Evolutionary conservation across 768 basidiomycete genomes (phyloP).

Genomic region (Tricholoma saponaceum): DNA sequence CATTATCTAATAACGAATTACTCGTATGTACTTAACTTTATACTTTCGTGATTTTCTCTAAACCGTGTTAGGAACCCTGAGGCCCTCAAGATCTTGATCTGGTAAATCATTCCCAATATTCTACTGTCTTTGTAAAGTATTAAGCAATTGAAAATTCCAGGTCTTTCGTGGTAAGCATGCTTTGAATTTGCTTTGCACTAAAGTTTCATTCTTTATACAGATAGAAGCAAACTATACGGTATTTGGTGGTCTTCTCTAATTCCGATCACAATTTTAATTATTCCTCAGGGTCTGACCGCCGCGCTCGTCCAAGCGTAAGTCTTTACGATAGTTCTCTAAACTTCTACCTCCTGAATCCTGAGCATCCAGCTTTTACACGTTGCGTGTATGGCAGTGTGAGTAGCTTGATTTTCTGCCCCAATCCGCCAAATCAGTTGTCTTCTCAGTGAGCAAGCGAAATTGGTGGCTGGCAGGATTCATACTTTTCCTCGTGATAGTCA

Average conservation of each 20-base stretch:
- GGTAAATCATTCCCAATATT: background rate
- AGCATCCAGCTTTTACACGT: background rate
- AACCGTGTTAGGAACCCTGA: background rate
- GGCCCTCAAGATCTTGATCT: background rate
- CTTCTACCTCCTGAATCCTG: too few relatives aligned
- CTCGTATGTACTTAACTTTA: conserved; percentile 18
- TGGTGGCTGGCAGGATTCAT: background rate
- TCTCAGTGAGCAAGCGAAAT: background rate
- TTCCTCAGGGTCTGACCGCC: background rate
- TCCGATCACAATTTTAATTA: background rate
- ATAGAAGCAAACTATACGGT: background rate
- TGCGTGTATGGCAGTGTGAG: background rate
- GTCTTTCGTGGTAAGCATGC: background rate
- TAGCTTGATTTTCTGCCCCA: background rate
- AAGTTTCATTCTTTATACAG: background rate
- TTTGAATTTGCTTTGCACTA: background rate
- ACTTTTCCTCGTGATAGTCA: background rate
- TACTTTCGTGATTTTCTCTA: background rate
- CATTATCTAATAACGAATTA: conserved; percentile 41
- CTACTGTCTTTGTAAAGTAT: background rate
- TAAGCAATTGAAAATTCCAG: background rate
- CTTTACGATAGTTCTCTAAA: background rate
- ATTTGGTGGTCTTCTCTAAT: background rate
- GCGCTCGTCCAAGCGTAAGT: background rate
- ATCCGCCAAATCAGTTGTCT: background rate